Percentiles rank a stretch among this genome's conserved stretches.
Evolutionary conservation across 805 yeast species (phyloP).

Genomic region (Wickerhamiella australiensis): DNA sequence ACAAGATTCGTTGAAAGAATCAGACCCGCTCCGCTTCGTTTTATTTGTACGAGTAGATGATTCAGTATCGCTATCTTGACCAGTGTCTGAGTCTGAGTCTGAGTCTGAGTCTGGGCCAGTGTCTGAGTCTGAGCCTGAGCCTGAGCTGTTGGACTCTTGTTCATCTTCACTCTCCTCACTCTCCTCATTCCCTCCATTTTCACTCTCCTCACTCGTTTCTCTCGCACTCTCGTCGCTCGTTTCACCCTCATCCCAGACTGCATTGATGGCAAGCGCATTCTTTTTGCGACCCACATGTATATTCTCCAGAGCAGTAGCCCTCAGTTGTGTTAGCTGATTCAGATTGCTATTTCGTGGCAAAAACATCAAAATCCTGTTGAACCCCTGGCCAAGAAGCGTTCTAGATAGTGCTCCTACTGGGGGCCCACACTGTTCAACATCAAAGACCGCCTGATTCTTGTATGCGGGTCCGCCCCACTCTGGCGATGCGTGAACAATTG

Average conservation of each 20-base stretch:
- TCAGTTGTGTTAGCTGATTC: constrained; percentile 16
- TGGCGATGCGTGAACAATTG: constrained; percentile 21
- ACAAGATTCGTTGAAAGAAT: background rate
- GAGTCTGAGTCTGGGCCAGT: too few relatives aligned
- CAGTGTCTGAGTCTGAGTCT: too few relatives aligned
- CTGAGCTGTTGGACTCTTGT: background rate
- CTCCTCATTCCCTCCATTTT: background rate
- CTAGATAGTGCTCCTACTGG: constrained; percentile 14
- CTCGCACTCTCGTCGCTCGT: too few relatives aligned
- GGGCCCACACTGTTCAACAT: constrained; percentile 18
- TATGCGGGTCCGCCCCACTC: constrained; percentile 25
- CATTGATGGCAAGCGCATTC: background rate
- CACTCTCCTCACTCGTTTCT: background rate
- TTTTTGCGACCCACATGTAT: constrained; percentile 6
- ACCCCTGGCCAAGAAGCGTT: constrained; percentile 12
- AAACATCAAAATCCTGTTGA: constrained; percentile 11
- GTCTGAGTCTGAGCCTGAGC: too few relatives aligned
- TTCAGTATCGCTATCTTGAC: too few relatives aligned
- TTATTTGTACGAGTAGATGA: too few relatives aligned
- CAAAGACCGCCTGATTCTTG: constrained; percentile 15
- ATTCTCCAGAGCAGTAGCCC: constrained; percentile 16
- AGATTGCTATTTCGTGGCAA: constrained; percentile 20
- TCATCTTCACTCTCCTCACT: background rate
- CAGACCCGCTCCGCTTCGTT: background rate
- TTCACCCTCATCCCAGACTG: background rate